Evolutionary conservation across 257 asterid genomes (phyloP).

Genomic region (Voacanga thouarsii): DNA sequence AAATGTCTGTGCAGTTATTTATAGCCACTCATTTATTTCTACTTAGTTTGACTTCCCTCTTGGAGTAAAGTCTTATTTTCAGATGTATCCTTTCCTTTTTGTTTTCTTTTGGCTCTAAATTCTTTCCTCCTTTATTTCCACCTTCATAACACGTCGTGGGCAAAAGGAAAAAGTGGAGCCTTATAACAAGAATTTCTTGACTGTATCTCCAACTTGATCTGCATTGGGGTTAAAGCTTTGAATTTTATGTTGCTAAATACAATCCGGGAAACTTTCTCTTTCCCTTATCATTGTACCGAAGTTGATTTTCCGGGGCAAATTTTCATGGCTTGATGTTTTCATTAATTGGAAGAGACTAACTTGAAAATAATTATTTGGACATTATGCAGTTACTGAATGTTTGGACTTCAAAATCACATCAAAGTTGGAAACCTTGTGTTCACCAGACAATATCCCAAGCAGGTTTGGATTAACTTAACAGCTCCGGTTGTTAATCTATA

Average conservation of each 20-base stretch:
- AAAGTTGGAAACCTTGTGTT: conserved; percentile 90
- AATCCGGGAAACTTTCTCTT: not conserved
- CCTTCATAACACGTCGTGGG: too few species aligned
- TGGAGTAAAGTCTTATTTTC: not conserved
- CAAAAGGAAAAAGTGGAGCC: not conserved
- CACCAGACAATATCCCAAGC: conserved; percentile 57
- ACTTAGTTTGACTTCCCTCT: too few species aligned
- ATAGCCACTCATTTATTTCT: not conserved
- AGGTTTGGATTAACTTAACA: conserved; percentile 39
- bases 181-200: not conserved
- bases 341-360: conserved; percentile 4
- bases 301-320: not conserved
- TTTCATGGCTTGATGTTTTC: not conserved
- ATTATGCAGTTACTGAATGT: conserved; percentile 68
- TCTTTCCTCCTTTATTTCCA: not conserved
- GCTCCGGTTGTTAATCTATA: not conserved
- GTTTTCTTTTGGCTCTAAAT: not conserved
- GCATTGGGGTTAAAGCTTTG: not conserved
- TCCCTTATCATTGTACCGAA: not conserved
- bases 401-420: conserved; percentile 77
- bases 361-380: not conserved
- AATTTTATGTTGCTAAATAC: not conserved
- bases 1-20: not conserved
- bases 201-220: not conserved
- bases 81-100: not conserved